These are phyloP conservation scores for Ceratocystis cubensis DNA, from an alignment of 2,329 filamentous ascomycete genomes.

Conservation along the genomic window DNA sequence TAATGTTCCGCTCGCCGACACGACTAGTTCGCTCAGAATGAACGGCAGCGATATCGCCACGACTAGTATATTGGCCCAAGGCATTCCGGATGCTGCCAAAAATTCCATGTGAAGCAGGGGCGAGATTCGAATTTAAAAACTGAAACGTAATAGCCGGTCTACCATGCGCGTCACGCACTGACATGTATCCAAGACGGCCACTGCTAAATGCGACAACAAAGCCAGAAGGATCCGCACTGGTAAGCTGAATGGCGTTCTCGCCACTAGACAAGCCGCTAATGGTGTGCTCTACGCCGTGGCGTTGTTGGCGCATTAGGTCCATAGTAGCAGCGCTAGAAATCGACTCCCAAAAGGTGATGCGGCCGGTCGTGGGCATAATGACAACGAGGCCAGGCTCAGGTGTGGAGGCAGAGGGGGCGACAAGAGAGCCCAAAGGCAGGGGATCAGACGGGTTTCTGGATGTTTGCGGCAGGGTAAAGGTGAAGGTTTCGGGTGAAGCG, in stretches of 20 bases:
- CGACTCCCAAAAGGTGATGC: slow-evolving; percentile 89
- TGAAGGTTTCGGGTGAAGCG: slow-evolving; percentile 62
- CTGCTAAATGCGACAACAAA: slow-evolving; percentile 76
- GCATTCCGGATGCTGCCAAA: slow-evolving; percentile 71
- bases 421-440: slow-evolving; percentile 69
- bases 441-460: slow-evolving; percentile 55
- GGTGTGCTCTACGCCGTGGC: slow-evolving; percentile 62
- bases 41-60: slow-evolving; percentile 69
- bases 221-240: slow-evolving; percentile 73
- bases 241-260: slow-evolving; percentile 63
- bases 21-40: slow-evolving; percentile 57
- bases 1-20: slow-evolving; percentile 72
- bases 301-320: slow-evolving; percentile 69
- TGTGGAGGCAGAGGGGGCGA: slow-evolving; percentile 64
- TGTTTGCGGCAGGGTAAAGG: slow-evolving; percentile 64
- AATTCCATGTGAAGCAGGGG: slow-evolving; percentile 49
- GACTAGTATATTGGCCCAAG: slow-evolving; percentile 55
- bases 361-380: slow-evolving; percentile 70
- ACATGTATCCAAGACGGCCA: slow-evolving; percentile 76
- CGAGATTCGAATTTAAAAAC: slow-evolving; percentile 53
- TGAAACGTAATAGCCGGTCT: slow-evolving; percentile 68
- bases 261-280: slow-evolving; percentile 65
- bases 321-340: slow-evolving; percentile 78
- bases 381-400: slow-evolving; percentile 77
- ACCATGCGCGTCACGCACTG: slow-evolving; percentile 73